Percentiles rank a stretch among this genome's conserved stretches.
These are phyloP conservation scores for Hondaea fermentalgiana DNA, from an alignment of 108 stramenopile genomes.

Conservation along the genomic window DNA sequence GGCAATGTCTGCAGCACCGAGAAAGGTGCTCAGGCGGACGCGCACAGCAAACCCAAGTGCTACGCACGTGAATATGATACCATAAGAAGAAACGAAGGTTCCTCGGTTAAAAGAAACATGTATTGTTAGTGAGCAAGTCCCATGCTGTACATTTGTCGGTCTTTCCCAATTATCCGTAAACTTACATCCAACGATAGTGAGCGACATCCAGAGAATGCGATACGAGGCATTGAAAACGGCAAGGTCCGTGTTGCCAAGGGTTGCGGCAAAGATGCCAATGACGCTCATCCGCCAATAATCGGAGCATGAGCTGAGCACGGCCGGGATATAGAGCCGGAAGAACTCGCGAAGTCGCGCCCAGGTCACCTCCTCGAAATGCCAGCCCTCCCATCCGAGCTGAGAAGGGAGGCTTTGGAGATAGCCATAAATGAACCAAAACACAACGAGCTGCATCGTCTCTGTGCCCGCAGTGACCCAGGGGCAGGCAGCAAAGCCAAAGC, in stretches of 20 bases:
- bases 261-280: conserved; percentile 60
- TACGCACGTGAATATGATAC: background rate
- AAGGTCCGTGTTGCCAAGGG: conserved; percentile 57
- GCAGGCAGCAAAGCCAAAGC: conserved; percentile 65
- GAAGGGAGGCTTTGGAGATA: conserved; percentile 40
- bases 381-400: conserved; percentile 47
- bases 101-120: too few species aligned
- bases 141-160: too few species aligned
- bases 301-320: conserved; percentile 55
- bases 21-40: background rate
- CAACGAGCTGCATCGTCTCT: conserved; percentile 49
- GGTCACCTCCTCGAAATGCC: conserved; percentile 46
- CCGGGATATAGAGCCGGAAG: conserved; percentile 59
- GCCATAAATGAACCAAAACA: conserved; percentile 45
- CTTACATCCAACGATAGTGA: conserved; percentile 55
- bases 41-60: conserved; percentile 45
- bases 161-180: background rate
- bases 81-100: too few species aligned
- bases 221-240: conserved; percentile 76
- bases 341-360: conserved; percentile 51
- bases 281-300: conserved; percentile 73
- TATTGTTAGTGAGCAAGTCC: too few species aligned
- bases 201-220: conserved; percentile 72
- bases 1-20: conserved; percentile 42
- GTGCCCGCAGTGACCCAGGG: conserved; percentile 60